Percentiles rank a stretch among this genome's conserved stretches.
phyloP scores from a whole-genome alignment of 208 protist species.

The Chromosphaera perkinsii region DNA sequence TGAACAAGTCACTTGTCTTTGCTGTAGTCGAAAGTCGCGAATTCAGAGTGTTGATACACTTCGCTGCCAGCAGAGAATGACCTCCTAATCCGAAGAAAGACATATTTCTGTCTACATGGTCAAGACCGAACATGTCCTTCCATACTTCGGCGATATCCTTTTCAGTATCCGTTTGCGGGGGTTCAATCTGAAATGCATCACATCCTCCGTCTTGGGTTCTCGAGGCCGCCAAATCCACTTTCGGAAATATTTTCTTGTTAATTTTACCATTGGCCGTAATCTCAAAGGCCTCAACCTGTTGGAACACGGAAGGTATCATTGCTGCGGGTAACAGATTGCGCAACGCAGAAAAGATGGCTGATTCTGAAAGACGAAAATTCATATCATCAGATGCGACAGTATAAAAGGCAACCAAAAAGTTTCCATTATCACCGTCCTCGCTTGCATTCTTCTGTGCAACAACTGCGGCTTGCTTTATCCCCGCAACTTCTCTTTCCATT shows the following conservation, averaged over 20 bases:
- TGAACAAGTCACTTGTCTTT: too few relatives aligned
- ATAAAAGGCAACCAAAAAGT: neutral
- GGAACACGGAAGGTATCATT: conserved; percentile 2
- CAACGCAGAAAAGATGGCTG: too few relatives aligned
- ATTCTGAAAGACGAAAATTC: too few relatives aligned
- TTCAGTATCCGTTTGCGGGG: conserved; percentile 2
- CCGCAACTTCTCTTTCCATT: neutral
- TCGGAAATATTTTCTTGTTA: neutral
- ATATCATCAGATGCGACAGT: neutral
- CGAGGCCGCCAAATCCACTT: neutral
- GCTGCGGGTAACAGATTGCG: neutral
- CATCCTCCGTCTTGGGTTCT: neutral
- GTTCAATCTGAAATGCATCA: neutral
- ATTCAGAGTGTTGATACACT: too few relatives aligned
- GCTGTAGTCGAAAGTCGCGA: too few relatives aligned
- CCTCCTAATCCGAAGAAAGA: neutral
- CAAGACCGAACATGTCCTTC: neutral
- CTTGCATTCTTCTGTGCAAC: neutral
- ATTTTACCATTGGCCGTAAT: conserved; percentile 16
- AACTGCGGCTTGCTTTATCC: too few relatives aligned
- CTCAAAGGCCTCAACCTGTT: neutral
- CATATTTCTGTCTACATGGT: neutral
- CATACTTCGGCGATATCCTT: neutral
- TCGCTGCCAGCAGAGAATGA: neutral
- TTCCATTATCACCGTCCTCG: neutral